A percentile compares a stretch with the other conserved stretches of the same genome.
These are phyloP conservation scores for Lepiota brunneoincarnata DNA, from an alignment of 768 basidiomycete species.

Conservation along the genomic window DNA sequence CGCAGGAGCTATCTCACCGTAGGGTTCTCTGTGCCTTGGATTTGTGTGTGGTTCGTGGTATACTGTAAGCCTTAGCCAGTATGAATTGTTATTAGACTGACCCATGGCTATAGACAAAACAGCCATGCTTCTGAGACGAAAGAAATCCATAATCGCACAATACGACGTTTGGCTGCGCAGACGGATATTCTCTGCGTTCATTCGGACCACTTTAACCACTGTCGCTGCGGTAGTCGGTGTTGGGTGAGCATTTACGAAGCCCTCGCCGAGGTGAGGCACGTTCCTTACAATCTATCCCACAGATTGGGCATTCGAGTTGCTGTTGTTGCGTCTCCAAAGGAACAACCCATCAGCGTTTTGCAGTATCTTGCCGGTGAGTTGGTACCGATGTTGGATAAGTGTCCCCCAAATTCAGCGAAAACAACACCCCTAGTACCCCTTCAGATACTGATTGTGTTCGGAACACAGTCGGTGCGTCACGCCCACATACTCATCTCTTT, in stretches of 20 bases:
- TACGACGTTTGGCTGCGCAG: not conserved
- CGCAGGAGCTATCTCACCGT: no score
- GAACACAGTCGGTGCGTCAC: conserved; percentile 1
- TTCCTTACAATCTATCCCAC: not conserved
- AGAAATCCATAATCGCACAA: not conserved
- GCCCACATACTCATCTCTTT: not conserved
- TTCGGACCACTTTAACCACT: not conserved
- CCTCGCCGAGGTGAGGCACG: not conserved
- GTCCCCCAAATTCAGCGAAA: not conserved
- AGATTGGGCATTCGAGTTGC: not conserved
- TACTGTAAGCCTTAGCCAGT: not conserved
- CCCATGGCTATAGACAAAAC: not conserved
- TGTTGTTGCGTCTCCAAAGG: not conserved
- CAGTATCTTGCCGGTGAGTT: conserved; percentile 1
- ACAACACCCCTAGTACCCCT: not conserved
- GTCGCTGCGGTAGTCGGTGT: not conserved
- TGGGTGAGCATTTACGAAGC: not conserved
- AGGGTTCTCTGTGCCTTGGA: not conserved
- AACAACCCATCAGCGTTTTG: not conserved
- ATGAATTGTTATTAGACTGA: no score
- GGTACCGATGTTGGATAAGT: not conserved
- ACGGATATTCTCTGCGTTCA: not conserved
- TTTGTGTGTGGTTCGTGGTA: not conserved
- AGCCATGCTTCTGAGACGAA: not conserved
- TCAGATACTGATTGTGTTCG: not conserved